A percentile compares a stretch with the other conserved stretches of the same genome.
phyloP scores from a whole-genome alignment of 1,139 yeast genomes.

The Meyerozyma elateridarum region DNA sequence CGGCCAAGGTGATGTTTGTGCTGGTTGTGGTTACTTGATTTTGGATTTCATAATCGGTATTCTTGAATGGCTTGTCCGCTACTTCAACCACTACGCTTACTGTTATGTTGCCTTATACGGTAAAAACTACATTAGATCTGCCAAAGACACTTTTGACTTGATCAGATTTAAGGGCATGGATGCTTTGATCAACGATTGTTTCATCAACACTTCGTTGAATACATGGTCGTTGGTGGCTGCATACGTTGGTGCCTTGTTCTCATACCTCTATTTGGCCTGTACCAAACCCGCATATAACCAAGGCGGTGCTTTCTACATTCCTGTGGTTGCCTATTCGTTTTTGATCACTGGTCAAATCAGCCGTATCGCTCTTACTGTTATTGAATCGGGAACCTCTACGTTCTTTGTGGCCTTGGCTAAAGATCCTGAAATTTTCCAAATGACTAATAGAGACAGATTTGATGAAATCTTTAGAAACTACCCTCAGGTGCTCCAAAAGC shows the following conservation, averaged over 20 bases:
- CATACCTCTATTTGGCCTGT: slow-evolving; percentile 65
- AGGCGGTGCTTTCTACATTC: slow-evolving; percentile 66
- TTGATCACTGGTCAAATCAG: slow-evolving; percentile 75
- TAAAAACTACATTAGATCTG: slow-evolving; percentile 66
- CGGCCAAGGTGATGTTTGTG: slow-evolving; percentile 51
- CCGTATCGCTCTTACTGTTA: slow-evolving; percentile 66
- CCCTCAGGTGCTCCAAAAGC: slow-evolving; percentile 66
- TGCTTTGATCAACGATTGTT: slow-evolving; percentile 79
- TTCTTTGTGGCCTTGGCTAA: slow-evolving; percentile 83
- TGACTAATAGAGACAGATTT: slow-evolving; percentile 71
- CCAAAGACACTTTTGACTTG: slow-evolving; percentile 79
- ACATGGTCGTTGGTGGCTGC: slow-evolving; percentile 71
- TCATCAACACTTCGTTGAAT: slow-evolving; percentile 71
- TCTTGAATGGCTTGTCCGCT: slow-evolving; percentile 75
- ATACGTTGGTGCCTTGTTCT: slow-evolving; percentile 61
- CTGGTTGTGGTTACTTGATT: slow-evolving; percentile 49
- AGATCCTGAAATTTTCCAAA: slow-evolving; percentile 81
- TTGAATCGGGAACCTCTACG: slow-evolving; percentile 79
- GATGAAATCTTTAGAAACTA: slow-evolving; percentile 67
- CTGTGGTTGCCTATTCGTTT: slow-evolving; percentile 74
- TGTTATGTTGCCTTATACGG: slow-evolving; percentile 88
- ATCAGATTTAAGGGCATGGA: slow-evolving; percentile 79
- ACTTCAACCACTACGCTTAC: slow-evolving; percentile 89
- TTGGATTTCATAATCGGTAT: slow-evolving; percentile 60
- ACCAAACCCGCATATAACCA: slow-evolving; percentile 71